phyloP scores from a whole-genome alignment of 1,139 yeast species.

The Yamadazyma oceani region DNA sequence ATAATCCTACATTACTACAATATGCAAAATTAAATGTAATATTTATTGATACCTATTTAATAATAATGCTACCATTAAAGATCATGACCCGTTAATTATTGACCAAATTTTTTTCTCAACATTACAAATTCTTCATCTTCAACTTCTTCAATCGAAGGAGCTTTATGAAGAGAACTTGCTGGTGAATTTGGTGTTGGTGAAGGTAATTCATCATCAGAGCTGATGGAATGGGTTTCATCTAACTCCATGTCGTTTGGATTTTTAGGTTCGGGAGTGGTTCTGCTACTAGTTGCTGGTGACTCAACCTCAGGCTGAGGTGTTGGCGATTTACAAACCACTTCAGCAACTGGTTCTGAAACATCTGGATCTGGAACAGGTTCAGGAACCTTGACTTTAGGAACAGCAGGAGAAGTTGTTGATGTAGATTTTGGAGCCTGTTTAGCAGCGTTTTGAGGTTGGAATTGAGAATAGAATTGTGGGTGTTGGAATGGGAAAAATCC shows the following conservation, averaged over 20 bases:
- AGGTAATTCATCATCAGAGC: constrained; percentile 40
- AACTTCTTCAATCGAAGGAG: constrained; percentile 41
- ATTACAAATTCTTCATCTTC: constrained; percentile 47
- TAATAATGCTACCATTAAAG: neutral
- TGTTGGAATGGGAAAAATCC: constrained; percentile 8
- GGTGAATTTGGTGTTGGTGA: constrained; percentile 20
- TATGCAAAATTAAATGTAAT: too few species aligned
- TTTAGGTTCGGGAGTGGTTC: constrained; percentile 20
- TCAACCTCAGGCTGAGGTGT: constrained; percentile 14
- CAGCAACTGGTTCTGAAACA: constrained; percentile 11
- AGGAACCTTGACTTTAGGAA: too few species aligned
- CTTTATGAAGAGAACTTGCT: constrained; percentile 17
- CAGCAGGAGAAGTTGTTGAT: constrained; percentile 2
- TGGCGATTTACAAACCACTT: constrained; percentile 12
- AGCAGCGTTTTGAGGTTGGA: too few species aligned
- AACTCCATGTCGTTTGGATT: constrained; percentile 18
- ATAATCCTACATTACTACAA: neutral
- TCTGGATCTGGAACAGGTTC: constrained; percentile 9
- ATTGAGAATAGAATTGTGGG: constrained; percentile 3
- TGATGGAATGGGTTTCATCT: constrained; percentile 57
- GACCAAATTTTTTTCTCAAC: constrained; percentile 41
- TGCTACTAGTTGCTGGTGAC: constrained; percentile 12
- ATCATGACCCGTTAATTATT: constrained; percentile 10
- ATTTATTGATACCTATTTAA: neutral
- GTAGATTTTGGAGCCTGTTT: neutral